Base-by-base conservation (phyloP, 108 stramenopile species). In the Aurantiochytrium sp. region DNA sequence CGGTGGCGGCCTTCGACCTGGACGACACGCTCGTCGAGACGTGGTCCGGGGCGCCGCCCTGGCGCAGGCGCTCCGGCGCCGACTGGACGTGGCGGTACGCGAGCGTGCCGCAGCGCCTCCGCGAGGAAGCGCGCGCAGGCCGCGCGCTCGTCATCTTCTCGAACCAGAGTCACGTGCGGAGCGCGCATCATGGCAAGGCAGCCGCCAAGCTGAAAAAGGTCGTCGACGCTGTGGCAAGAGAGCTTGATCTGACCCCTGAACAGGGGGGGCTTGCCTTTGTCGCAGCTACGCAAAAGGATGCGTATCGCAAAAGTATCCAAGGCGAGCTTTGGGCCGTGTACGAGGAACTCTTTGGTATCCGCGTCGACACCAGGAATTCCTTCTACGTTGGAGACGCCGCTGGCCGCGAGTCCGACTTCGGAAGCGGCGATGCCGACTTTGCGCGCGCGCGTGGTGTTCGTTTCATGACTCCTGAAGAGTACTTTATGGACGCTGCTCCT, bases 21-120 rank as follows among this genome's bases (percentile, higher is more conserved):
- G 94, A 95, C 72, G 94, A 91, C 44, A 95, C 94, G 43, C 88
- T 93, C 71, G 91, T 83, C 6, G 47, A 83, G 49, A 83, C 73
- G 47, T 51, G 73, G 47, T 83, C 73, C 5, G 73, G 73, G 6
- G 18, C 21, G 44, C 73, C 73, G 21, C 49, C 73, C 6, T 83
- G 49, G 47, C 73, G 73, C 44, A 8, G 73, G 10, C 19, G 25
- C 21, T n/a, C 21, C 25, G 47, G 47, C 73, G n/a, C n/a, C 49
- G 73, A 83, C 76, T 83, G 76, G 76, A 53, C 45, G 19, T 83
- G 45, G 45, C 49, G 12, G 18, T 47, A 28, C 51, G 23, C 6
- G 6, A 12, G 51, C 25, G 76, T 35, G 49, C 45, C 10, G 10
- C 16, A 8, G 28, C 19, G 28, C 18, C 76, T 83, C 23, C 12